A percentile compares a stretch with the other conserved stretches of the same genome.
Conservation (phyloP, 2,329 filamentous ascomycete genomes). For the Fusarium sp. region DNA sequence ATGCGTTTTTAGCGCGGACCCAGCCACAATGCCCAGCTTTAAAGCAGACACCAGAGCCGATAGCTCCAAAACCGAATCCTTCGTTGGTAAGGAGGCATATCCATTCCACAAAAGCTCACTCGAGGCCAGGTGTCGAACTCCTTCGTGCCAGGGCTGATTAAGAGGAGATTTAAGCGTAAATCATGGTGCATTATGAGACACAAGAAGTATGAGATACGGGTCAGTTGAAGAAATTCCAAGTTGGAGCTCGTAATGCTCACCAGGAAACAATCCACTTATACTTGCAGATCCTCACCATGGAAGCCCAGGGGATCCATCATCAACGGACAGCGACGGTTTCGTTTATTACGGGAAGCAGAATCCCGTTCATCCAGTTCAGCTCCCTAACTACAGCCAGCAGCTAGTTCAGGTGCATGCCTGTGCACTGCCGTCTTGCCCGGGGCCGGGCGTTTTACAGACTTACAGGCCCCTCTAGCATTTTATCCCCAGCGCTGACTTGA, state of each 20-base stretch:
- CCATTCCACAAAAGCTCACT: constrained; percentile 27
- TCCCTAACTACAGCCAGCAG: not conserved
- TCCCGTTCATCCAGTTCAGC: not conserved
- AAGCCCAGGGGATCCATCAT: constrained; percentile 11
- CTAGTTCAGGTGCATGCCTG: not conserved
- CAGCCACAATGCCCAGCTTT: constrained; percentile 29
- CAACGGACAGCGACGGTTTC: not conserved
- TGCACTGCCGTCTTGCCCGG: not conserved
- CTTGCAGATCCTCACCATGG: constrained; percentile 18
- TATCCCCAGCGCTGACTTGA: not conserved
- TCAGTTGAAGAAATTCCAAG: not conserved
- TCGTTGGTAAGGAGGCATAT: not conserved
- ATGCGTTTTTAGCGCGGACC: constrained; percentile 25
- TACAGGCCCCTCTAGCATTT: not conserved
- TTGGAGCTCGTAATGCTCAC: not conserved
- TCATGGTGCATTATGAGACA: not conserved
- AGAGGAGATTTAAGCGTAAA: not conserved
- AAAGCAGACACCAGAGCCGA: not conserved
- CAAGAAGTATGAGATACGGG: not conserved
- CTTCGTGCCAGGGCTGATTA: not conserved
- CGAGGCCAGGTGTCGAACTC: constrained; percentile 1
- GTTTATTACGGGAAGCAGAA: not conserved
- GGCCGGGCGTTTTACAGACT: constrained; percentile 2
- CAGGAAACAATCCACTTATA: constrained; percentile 18
- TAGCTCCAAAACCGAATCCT: constrained; percentile 4